These are phyloP conservation scores for Nakazawaea pomicola DNA, from an alignment of 805 yeast species.

Conservation along the genomic window DNA sequence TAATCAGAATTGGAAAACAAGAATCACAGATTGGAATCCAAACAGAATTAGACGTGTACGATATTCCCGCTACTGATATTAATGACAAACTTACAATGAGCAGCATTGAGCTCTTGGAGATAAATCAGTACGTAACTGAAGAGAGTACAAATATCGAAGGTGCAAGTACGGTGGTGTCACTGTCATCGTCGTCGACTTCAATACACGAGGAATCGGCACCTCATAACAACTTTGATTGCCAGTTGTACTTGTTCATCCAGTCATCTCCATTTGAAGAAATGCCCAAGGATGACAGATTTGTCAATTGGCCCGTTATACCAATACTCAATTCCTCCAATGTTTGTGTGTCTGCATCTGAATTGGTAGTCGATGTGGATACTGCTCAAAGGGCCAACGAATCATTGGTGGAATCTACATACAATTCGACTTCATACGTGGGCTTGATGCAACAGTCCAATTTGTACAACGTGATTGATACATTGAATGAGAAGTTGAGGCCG, in stretches of 20 bases:
- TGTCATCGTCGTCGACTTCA: no score
- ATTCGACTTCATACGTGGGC: constrained; percentile 23
- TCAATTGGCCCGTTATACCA: constrained; percentile 23
- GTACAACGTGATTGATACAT: constrained; percentile 20
- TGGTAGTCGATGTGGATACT: constrained; percentile 21
- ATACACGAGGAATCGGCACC: background rate
- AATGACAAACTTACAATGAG: constrained; percentile 18
- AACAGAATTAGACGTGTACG: constrained; percentile 8
- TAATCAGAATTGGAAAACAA: constrained; percentile 6
- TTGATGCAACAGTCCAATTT: constrained; percentile 24
- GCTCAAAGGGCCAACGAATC: constrained; percentile 24
- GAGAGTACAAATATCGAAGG: constrained; percentile 15
- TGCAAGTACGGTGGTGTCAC: constrained; percentile 13
- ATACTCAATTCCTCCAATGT: constrained; percentile 19
- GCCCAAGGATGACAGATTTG: constrained; percentile 13
- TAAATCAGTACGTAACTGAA: constrained; percentile 13
- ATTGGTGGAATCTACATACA: constrained; percentile 20
- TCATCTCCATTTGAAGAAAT: constrained; percentile 17
- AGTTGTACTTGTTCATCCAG: constrained; percentile 25
- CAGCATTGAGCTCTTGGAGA: constrained; percentile 24
- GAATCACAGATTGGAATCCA: background rate
- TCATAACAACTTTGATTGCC: constrained; percentile 16
- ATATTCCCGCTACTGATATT: background rate
- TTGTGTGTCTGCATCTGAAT: constrained; percentile 4
- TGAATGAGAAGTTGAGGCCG: constrained; percentile 26